Base-by-base conservation (phyloP, 1,284 basidiomycete species). In the Ceratorhiza oryzae-sativae region DNA sequence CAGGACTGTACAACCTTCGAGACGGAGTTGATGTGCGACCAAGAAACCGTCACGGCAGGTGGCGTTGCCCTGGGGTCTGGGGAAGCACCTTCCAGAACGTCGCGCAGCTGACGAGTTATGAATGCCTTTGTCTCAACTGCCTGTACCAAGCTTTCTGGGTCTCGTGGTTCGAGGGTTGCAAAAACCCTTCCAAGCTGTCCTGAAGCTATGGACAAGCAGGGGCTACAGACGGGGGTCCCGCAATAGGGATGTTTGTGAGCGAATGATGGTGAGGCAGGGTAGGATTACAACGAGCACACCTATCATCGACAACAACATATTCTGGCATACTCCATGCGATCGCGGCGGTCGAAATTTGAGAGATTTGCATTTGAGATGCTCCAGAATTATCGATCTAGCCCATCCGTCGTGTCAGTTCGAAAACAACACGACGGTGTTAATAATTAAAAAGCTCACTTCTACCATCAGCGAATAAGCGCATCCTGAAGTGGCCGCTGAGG, bases 401-500 rank as follows among this genome's bases (percentile, higher is more conserved):
- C 39, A 27, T 60, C 45, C 58, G 45, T 45, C 42, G 51, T 30
- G 23, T 25, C 55, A 45, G 45, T 27, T 32, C 13, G 30, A 46
- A 25, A 39, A 27, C 25, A 58, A 15, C 32, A 8, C 4, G 53
- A 15, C 53, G 53, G 27, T 27, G 45, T 27, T 36, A 34, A 30
- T 41, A 48, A 55, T 27, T 25, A 12, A 20, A 27, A 4, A 12
- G 49, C 71, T 49, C 15, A 78, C 76, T 74, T 88, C 86, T 8
- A 93, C 75, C 65, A 85, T 83, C n/a, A 92, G 68, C 4, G 83
- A 76, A 77, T 87, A 92, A 34, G 83, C 76, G 23, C 65, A 68
- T 73, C 84, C 76, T 18, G 87, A 84, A n/a, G 77, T 74, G 6
- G 82, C 82, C 27, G 80, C 81, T 55, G 84, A 86, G 1, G 89